Percentiles rank a stretch among this genome's conserved stretches.
Evolutionary conservation across 768 basidiomycete species (phyloP).

Genomic region (Lentinus brumalis): DNA sequence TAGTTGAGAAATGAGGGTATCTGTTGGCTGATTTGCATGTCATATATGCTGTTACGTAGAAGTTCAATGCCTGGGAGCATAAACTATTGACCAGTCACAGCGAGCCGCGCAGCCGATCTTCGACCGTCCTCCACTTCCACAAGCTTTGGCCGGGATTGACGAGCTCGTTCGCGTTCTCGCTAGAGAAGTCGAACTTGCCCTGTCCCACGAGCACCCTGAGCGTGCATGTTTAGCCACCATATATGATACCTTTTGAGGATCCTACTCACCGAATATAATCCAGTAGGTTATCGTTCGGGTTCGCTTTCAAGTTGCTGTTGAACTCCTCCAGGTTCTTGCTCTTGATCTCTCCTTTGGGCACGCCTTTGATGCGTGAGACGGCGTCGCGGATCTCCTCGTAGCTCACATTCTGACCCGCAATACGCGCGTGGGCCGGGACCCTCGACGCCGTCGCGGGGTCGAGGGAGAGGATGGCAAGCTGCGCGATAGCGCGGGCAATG

Average conservation of each 20-base stretch:
- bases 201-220: conserved; percentile 20
- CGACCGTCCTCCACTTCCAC: conserved; percentile 29
- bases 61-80: too few species aligned
- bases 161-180: conserved; percentile 24
- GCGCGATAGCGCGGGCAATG: conserved; percentile 21
- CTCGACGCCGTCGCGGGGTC: conserved; percentile 7
- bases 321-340: conserved; percentile 14
- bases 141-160: conserved; percentile 22
- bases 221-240: too few species aligned
- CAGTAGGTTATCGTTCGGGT: conserved; percentile 3
- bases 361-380: conserved; percentile 10
- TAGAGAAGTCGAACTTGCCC: conserved; percentile 23
- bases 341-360: conserved; percentile 15
- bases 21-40: too few species aligned
- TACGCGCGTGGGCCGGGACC: conserved; percentile 24
- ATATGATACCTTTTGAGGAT: not conserved
- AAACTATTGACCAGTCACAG: too few species aligned
- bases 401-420: conserved; percentile 18
- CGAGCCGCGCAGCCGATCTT: conserved; percentile 4
- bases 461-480: conserved; percentile 23
- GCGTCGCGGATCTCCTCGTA: conserved; percentile 12
- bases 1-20: too few species aligned
- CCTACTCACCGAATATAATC: conserved; percentile 16
- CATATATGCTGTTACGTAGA: too few species aligned
- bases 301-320: conserved; percentile 11